These are phyloP conservation scores for Iris macrosiphon DNA, from an alignment of 106 monocot genomes.

Conservation along the genomic window DNA sequence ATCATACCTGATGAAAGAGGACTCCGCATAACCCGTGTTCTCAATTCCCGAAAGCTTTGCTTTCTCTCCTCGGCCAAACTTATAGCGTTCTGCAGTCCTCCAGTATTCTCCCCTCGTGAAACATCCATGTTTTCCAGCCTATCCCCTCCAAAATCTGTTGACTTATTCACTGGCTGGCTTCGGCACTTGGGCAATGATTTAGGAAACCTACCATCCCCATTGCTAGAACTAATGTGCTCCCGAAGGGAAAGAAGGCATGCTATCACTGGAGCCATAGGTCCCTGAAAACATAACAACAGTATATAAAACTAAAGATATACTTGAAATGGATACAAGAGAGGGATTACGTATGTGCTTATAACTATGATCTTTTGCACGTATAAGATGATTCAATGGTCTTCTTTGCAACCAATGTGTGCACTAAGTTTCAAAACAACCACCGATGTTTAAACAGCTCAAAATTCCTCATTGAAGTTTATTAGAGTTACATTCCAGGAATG, in stretches of 20 bases:
- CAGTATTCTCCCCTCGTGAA: constrained; percentile 6
- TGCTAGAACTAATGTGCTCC: constrained; percentile 9
- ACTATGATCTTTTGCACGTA: no score
- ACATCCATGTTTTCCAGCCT: constrained; percentile 10
- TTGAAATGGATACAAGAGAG: no score
- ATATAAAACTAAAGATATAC: neutral
- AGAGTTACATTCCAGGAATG: no score
- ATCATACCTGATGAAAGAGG: neutral
- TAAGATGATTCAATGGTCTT: no score
- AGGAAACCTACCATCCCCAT: constrained; percentile 6
- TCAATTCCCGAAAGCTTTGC: neutral
- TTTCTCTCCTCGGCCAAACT: constrained; percentile 19
- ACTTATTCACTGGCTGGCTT: constrained; percentile 13
- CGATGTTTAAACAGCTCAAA: no score
- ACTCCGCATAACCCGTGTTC: neutral
- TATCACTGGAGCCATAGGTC: constrained; percentile 16
- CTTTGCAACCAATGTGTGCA: no score
- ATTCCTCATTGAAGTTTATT: no score
- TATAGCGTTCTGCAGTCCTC: neutral
- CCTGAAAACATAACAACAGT: neutral
- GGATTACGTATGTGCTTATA: no score
- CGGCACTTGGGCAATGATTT: constrained; percentile 12
- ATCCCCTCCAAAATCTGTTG: constrained; percentile 9
- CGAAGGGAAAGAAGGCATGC: constrained; percentile 39
- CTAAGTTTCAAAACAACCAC: no score